Evolutionary conservation across 176 grass and related monocot genomes (phyloP).

Genomic region (Zoysia pacifica): DNA sequence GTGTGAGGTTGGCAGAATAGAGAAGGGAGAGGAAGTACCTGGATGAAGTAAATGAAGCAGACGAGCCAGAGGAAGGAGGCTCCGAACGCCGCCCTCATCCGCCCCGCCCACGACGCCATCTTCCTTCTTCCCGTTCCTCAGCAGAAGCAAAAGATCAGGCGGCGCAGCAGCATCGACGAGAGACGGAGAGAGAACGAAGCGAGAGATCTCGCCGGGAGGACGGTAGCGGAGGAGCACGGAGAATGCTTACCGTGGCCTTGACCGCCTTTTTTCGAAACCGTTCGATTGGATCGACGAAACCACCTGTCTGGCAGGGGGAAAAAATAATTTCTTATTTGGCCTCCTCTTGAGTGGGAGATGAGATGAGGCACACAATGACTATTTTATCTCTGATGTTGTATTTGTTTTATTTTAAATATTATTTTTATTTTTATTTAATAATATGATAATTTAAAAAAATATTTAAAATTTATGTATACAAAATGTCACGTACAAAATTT

Average conservation of each 20-base stretch:
- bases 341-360: too few species aligned
- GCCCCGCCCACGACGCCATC: slow-evolving; percentile 44
- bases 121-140: neutral
- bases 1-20: neutral
- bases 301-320: too few species aligned
- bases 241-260: neutral
- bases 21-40: slow-evolving; percentile 46
- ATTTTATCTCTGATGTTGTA: too few species aligned
- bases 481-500: too few species aligned
- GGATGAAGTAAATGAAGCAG: slow-evolving; percentile 76
- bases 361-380: too few species aligned
- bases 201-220: too few species aligned
- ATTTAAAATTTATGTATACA: too few species aligned
- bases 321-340: too few species aligned
- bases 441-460: too few species aligned
- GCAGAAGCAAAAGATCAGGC: neutral
- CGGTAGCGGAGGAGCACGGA: neutral
- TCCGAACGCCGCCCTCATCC: slow-evolving; percentile 58
- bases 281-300: neutral
- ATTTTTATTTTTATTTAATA: too few species aligned
- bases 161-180: neutral
- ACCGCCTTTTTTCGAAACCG: neutral
- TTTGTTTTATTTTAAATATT: too few species aligned
- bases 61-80: slow-evolving; percentile 70
- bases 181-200: neutral